Conservation (phyloP, 108 stramenopile genomes). For the Cylindrotheca closterium region DNA sequence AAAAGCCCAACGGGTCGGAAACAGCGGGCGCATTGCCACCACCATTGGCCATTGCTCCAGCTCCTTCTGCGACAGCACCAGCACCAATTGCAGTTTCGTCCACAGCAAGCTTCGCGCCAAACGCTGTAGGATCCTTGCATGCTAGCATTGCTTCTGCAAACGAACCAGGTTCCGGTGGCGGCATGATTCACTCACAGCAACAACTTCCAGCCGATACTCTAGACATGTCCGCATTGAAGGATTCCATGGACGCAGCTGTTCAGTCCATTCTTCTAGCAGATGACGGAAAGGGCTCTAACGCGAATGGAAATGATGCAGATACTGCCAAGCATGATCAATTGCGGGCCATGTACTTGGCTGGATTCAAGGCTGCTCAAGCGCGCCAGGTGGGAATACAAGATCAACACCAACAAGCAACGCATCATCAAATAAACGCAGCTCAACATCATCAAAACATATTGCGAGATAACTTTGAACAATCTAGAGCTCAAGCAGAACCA, state of each 20-base stretch:
- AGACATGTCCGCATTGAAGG: constrained; percentile 49
- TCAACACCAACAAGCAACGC: constrained; percentile 7
- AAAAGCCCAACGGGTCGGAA: no score
- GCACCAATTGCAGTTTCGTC: no score
- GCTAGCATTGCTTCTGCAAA: no score
- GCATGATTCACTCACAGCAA: no score
- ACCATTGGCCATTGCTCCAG: no score
- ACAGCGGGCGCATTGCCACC: no score
- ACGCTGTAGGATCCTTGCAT: no score
- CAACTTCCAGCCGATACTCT: constrained; percentile 42
- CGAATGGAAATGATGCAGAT: not conserved
- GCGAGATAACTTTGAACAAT: constrained; percentile 33
- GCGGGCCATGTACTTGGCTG: constrained; percentile 85
- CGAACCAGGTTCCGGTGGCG: no score
- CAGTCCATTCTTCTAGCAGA: constrained; percentile 20
- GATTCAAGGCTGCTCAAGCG: constrained; percentile 67
- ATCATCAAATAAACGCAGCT: constrained; percentile 3
- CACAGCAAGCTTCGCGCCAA: no score
- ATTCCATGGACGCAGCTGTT: constrained; percentile 48
- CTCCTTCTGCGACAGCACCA: no score
- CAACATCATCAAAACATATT: constrained; percentile 27
- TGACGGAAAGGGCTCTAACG: not conserved
- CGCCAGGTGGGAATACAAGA: constrained; percentile 17
- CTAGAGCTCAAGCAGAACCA: not conserved
- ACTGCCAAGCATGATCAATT: constrained; percentile 66